Base-by-base conservation (phyloP, 1,284 basidiomycete genomes). In the Phylloporus sp. region DNA sequence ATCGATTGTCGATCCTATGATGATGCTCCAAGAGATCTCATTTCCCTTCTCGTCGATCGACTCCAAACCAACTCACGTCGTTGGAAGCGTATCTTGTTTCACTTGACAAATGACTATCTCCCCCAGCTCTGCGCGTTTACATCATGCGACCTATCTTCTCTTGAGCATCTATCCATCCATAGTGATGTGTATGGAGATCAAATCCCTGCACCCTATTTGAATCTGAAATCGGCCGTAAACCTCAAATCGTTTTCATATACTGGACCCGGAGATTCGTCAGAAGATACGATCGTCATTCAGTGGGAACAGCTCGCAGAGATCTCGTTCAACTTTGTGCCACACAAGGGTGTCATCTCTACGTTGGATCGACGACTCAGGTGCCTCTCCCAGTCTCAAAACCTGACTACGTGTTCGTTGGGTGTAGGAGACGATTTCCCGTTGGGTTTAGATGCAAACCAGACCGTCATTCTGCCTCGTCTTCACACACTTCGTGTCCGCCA, bases 231-330 rank as follows among this genome's bases (percentile, higher is more conserved):
- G 5, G 66, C 72, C 15, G 58, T 23, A 10, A 71, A 70, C 6
- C 64, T 74, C 52, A 73, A 62, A 53, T 74, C 74, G 5, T 73
- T 77, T 45, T 10, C 41, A n/a, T 75, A 74, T 17, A 64, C 37
- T 25, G 66, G 66, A 25, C 66, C 68, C 25, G 61, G 63, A 2
- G n/a, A 27, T n/a, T 20, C 20, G 8, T 1, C 61, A 11, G 12
- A 32, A 1, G 66, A 67, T 10, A 57, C 3, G 5, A 60, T 75
- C 19, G 3, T 60, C 8, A 41, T 72, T 12, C 43, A 12, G n/a
- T 75, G 72, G 74, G 65, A 66, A 29, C 41, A 8, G 43, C 66
- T 72, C 23, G 14, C 32, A 5, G 72, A 73, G 4, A 23, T 70
- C 12, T 72, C 74, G 0, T 69, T 75, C 20, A 68, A 60, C 3